A percentile compares a stretch with the other conserved stretches of the same genome.
phyloP scores from a whole-genome alignment of 1,139 yeast species.

The Scheffersomyces quercinus region DNA sequence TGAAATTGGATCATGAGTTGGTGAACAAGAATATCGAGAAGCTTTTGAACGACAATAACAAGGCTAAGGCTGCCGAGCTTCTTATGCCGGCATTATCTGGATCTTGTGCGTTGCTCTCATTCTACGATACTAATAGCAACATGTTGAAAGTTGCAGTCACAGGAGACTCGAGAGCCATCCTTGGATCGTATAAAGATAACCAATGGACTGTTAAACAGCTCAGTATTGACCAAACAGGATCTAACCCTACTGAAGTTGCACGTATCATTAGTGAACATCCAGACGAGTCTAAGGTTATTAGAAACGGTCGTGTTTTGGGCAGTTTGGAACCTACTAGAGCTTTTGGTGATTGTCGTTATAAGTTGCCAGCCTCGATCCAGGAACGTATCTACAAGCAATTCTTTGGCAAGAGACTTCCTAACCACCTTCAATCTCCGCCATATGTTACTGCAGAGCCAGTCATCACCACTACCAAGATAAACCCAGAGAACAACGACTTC shows the following conservation, averaged over 20 bases:
- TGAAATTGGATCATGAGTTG: conserved; percentile 82
- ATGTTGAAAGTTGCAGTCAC: conserved; percentile 87
- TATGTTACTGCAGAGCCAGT: conserved; percentile 97
- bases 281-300: conserved; percentile 77
- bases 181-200: conserved; percentile 72
- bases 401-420: conserved; percentile 83
- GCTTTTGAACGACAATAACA: conserved; percentile 63
- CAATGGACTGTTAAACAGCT: conserved; percentile 87
- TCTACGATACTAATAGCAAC: conserved; percentile 76
- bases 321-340: conserved; percentile 96
- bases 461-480: conserved; percentile 76
- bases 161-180: conserved; percentile 92
- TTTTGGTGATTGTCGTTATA: conserved; percentile 95
- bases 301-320: conserved; percentile 90
- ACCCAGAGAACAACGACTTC: conserved; percentile 75
- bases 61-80: conserved; percentile 65
- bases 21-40: conserved; percentile 73
- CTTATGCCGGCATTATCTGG: conserved; percentile 95
- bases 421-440: conserved; percentile 84
- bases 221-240: conserved; percentile 92
- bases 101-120: conserved; percentile 85
- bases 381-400: conserved; percentile 71
- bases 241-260: conserved; percentile 83
- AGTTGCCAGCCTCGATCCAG: conserved; percentile 73
- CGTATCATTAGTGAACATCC: conserved; percentile 89